A percentile compares a stretch with the other conserved stretches of the same genome.
phyloP scores from a whole-genome alignment of 2,329 filamentous ascomycete genomes.

The Pestalotiopsis sp. region DNA sequence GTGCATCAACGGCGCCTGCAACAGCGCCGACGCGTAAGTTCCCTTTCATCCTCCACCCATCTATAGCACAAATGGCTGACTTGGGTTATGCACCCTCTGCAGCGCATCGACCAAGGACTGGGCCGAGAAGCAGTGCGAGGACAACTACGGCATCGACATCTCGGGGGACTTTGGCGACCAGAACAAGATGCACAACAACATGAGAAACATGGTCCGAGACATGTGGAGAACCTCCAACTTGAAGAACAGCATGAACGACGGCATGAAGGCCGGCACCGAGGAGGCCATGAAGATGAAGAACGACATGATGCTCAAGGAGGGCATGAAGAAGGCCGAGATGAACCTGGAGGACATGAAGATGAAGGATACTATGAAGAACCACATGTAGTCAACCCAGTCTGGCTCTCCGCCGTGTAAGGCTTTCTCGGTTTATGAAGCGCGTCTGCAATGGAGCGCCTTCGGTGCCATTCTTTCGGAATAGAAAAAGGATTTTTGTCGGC shows the following conservation, averaged over 20 bases:
- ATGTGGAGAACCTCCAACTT: neutral
- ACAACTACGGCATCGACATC: neutral
- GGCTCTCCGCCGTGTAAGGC: too few relatives aligned
- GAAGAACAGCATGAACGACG: neutral
- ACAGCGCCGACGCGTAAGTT: neutral
- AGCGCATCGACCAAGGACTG: neutral
- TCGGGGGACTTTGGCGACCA: neutral
- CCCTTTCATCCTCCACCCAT: neutral
- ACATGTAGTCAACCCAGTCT: too few relatives aligned
- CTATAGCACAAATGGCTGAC: neutral
- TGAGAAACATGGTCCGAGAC: neutral
- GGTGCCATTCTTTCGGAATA: too few relatives aligned
- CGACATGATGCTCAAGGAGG: neutral
- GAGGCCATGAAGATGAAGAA: neutral
- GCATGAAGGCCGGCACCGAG: neutral
- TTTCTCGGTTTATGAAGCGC: too few relatives aligned
- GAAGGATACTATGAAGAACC: too few relatives aligned
- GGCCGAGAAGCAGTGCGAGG: neutral
- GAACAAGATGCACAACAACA: neutral
- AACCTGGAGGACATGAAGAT: neutral
- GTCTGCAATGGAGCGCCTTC: too few relatives aligned
- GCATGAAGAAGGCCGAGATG: neutral
- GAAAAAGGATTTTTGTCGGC: too few relatives aligned
- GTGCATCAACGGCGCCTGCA: neutral
- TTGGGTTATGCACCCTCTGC: too few relatives aligned